A percentile compares a stretch with the other conserved stretches of the same genome.
phyloP scores from a whole-genome alignment of 441 rosid species.

The Geranium incanum region DNA sequence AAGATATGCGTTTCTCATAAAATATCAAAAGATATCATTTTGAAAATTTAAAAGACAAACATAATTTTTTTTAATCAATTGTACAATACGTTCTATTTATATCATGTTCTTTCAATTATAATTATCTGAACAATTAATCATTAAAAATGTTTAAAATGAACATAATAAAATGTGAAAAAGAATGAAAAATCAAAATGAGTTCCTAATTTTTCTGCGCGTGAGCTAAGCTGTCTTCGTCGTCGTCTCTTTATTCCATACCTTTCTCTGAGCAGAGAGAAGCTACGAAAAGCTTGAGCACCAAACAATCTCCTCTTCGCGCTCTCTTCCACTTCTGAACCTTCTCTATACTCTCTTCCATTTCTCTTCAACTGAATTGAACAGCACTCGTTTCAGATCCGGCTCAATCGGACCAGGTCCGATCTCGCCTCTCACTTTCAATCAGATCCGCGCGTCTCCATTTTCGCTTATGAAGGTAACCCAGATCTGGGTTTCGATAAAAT shows the following conservation, averaged over 20 bases:
- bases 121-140: no score
- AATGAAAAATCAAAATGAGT: neutral
- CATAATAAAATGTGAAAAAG: no score
- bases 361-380: neutral
- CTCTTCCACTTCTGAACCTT: neutral
- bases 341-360: neutral
- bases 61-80: no score
- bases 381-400: neutral
- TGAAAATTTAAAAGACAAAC: no score
- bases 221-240: constrained; percentile 24
- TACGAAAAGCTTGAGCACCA: constrained; percentile 6
- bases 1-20: no score
- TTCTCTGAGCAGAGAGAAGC: constrained; percentile 16
- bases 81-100: no score
- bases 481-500: neutral
- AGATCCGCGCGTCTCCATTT: neutral
- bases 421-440: neutral
- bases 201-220: constrained; percentile 20
- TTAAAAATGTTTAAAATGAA: no score
- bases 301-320: neutral
- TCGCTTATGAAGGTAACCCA: neutral
- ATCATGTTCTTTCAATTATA: no score
- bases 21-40: no score
- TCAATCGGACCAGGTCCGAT: neutral
- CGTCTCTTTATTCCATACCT: neutral